Conservation (phyloP, 2,329 filamentous ascomycete genomes). For the Aspergillus tamarii region DNA sequence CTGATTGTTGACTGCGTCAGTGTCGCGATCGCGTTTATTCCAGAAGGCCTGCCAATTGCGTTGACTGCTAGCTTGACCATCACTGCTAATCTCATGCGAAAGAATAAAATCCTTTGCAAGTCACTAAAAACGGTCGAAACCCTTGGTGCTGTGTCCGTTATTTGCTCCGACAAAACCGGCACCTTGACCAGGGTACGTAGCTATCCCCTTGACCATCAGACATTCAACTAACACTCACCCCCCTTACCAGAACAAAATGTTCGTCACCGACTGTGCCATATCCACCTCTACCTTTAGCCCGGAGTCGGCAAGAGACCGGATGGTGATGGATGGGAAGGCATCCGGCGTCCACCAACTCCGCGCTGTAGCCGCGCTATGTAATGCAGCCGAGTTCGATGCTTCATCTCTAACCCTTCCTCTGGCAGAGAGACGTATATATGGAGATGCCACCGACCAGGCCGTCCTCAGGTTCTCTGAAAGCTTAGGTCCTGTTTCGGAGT, state of each 20-base stretch:
- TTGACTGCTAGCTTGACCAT: slow-evolving; percentile 74
- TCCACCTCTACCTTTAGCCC: slow-evolving; percentile 56
- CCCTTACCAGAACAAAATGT: slow-evolving; percentile 65
- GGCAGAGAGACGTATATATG: slow-evolving; percentile 66
- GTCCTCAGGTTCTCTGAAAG: slow-evolving; percentile 72
- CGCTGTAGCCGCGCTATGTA: slow-evolving; percentile 68
- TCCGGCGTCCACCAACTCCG: slow-evolving; percentile 59
- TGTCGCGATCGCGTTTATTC: slow-evolving; percentile 75
- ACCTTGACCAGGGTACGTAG: slow-evolving; percentile 24
- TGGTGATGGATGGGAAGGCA: slow-evolving; percentile 13
- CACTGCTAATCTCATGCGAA: slow-evolving; percentile 74
- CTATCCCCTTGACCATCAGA: too few relatives aligned
- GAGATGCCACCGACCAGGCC: slow-evolving; percentile 77
- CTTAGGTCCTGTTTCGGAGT: slow-evolving; percentile 62
- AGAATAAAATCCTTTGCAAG: slow-evolving; percentile 78
- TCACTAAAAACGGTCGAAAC: slow-evolving; percentile 79
- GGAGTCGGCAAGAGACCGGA: slow-evolving; percentile 55
- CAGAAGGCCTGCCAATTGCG: slow-evolving; percentile 72
- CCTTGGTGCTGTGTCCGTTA: slow-evolving; percentile 70
- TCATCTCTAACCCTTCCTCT: slow-evolving; percentile 63
- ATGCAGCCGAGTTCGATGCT: slow-evolving; percentile 74
- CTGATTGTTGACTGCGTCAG: slow-evolving; percentile 75
- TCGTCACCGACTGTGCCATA: slow-evolving; percentile 69
- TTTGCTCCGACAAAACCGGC: slow-evolving; percentile 79
- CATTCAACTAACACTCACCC: background rate